Evolutionary conservation across 371 early-diverging fungal genomes (phyloP).

Genomic region (Synchytrium microbalum): DNA sequence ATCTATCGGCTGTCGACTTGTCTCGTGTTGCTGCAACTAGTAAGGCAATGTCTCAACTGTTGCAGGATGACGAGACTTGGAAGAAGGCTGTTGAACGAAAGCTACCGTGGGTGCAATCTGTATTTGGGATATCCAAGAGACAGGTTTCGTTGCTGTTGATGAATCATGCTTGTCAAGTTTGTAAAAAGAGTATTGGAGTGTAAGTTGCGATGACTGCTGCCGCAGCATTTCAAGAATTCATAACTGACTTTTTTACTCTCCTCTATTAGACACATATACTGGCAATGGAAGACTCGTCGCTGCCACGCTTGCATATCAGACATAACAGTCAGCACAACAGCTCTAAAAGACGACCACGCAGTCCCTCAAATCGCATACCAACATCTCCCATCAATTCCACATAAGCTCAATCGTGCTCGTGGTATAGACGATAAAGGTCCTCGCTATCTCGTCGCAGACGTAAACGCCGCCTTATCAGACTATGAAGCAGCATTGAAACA

Average conservation of each 20-base stretch:
- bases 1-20: background rate
- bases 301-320: background rate
- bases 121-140: background rate
- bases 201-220: background rate
- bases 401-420: background rate
- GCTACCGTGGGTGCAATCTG: background rate
- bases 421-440: background rate
- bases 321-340: background rate
- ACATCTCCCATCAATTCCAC: background rate
- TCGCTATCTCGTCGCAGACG: background rate
- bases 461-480: background rate
- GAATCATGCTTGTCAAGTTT: background rate
- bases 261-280: background rate
- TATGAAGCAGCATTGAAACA: background rate
- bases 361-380: background rate
- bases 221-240: background rate
- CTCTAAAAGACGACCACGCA: background rate
- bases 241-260: too few relatives aligned
- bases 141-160: background rate
- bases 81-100: background rate
- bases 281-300: background rate
- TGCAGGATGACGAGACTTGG: background rate
- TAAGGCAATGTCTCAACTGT: background rate
- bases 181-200: background rate
- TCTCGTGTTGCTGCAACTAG: background rate